Evolutionary conservation across 75 land plant genomes (phyloP), one percentile per base, ranked within the genome.

Genomic region (Cryptomeria japonica): DNA sequence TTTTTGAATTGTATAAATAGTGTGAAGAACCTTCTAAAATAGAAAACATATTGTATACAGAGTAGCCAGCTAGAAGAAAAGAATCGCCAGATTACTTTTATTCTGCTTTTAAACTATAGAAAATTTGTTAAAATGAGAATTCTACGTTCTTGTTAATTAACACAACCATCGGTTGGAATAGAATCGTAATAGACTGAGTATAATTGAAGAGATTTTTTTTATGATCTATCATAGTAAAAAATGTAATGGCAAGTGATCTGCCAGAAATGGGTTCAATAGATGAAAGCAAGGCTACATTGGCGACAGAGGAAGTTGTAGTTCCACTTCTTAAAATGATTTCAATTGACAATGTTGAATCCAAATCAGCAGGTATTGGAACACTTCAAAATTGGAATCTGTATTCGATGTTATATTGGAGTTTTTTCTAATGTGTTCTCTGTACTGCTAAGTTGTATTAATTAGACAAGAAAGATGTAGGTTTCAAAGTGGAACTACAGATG

Each of bases 261-360:
- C 87, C 94, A 2, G 89, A 91, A 53, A 91, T 95, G 91, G 93
- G 90, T 41, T 85, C 94, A 39, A 95, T 94, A 80, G 95, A 95
- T 70, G 88, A 90, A 36, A 91, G 90, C 55, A 95, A 95, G 86
- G 88, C 89, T 32, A 70, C 91, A 34, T 87, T 95, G 34, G 88
- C 89, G 31, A 90, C 89, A 70, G 90, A 89, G 87, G 95, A 94
- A 15, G 96, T 90, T 12, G 87, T 94, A 25, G 86, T 73, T 72
- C 93, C 95, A 19, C 90, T 95, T 37, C 93, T 94, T 82, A 86
- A 88, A 80, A 92, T 94, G 90, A 91, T 95, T 51, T 88, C 93
- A 22, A 46, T 77, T 72, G 94, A 89, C 18, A 91, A 93, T 86
- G 75, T 90, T 73, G 87, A 90, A 38, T 86, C 86, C 34, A 93